Base-by-base conservation (phyloP, 2,329 filamentous ascomycete species). In the Sporothrix pallida region DNA sequence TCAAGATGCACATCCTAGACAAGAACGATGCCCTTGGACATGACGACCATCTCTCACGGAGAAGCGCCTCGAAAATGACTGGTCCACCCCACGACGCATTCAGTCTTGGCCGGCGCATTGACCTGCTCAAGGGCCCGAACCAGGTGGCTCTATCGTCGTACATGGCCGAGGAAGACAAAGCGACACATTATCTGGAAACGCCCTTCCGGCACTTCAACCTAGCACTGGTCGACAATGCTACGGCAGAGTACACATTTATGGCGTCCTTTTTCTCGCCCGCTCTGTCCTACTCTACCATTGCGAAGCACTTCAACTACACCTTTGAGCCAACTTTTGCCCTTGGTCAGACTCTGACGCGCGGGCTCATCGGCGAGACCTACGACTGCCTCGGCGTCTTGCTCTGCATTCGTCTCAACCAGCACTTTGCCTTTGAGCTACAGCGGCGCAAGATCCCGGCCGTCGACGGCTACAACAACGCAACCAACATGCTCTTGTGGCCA, bases 121-220 rank as follows among this genome's bases (percentile, higher is more conserved):
- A 98, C 75, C 86, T 95, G 3, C 85, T 99, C 31, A 93, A 90
- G 78, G 91, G 90, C 8, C 87, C 87, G 67, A 93, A 91, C 76
- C 90, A 92, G 74, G 87, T 89, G 56, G 95, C 96, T 0, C 84
- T 98, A 48, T 91, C 95, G 1, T 95, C 95, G 0, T 95, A 97
- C 80, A 84, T 97, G 8, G 95, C 94, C 0, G 96, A 98, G 82
- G 95, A 98, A 80, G 94, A 97, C 79, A 92, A 94, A 77, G 23
- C 68, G 56, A 71, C 90, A 1, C 95, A 98, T 80, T 96, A 97
- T 77, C 87, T 98, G 7, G 96, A 99, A 83, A 87, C 92, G 0
- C 92, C 94, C 0, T 99, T 99, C 81, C 91, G 94, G 56, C 95
- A 97, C 80, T 98, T 97, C 85, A 98, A 98, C 79, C 88, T 97